Evolutionary conservation across 1,284 basidiomycete species (phyloP).

Genomic region (Athelia psychrophila): DNA sequence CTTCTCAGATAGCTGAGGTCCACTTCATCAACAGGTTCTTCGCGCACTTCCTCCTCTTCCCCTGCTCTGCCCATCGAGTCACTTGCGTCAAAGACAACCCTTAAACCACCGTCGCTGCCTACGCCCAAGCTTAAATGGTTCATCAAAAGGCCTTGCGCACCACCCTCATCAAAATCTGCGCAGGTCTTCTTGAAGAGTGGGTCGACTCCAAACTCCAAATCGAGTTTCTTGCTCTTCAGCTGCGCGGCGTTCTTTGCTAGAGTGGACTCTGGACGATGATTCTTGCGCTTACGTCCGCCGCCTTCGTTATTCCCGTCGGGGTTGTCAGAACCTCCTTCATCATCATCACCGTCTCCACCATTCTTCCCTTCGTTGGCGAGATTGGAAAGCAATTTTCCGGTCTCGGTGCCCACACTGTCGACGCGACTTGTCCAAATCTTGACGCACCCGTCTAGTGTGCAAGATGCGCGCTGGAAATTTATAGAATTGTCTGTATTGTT

Average conservation of each 20-base stretch:
- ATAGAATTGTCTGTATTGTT: constrained; percentile 92
- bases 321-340: constrained; percentile 55
- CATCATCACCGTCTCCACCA: constrained; percentile 55
- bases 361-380: constrained; percentile 69
- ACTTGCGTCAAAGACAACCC: constrained; percentile 95
- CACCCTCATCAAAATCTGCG: constrained; percentile 98
- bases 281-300: constrained; percentile 60
- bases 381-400: constrained; percentile 92
- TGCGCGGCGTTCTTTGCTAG: constrained; percentile 82
- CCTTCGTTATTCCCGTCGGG: constrained; percentile 54
- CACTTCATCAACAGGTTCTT: constrained; percentile 65
- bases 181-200: constrained; percentile 98
- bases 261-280: constrained; percentile 73
- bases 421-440: constrained; percentile 99
- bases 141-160: constrained; percentile 92
- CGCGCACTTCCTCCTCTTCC: constrained; percentile 64
- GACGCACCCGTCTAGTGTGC: constrained; percentile 97
- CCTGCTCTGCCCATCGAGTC: constrained; percentile 82
- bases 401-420: constrained; percentile 96
- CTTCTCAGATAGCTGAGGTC: constrained; percentile 69
- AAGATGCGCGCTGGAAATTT: constrained; percentile 98
- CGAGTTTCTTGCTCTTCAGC: constrained; percentile 89
- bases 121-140: constrained; percentile 81
- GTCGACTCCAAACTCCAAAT: constrained; percentile 94
- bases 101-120: constrained; percentile 79